Base-by-base conservation (phyloP, 352 stramenopile genomes). In the Phytophthora foliorum region DNA sequence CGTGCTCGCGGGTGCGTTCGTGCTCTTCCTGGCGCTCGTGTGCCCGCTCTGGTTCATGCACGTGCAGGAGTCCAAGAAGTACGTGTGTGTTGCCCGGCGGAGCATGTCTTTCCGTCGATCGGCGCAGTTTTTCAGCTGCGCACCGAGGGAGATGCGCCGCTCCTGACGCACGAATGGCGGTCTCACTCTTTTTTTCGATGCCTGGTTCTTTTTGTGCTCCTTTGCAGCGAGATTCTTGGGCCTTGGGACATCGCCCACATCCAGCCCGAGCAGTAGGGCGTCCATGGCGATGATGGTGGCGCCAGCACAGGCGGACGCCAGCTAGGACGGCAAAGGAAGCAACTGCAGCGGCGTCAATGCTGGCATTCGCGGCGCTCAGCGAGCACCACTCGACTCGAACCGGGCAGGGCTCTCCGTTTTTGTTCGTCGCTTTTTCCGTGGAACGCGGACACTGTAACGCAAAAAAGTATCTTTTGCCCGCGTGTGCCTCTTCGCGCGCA, bases 171-270 rank as follows among this genome's bases (percentile, higher is more conserved):
- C 27, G 46, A 48, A 29, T 49, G 38, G 36, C 36, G 39, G 16
- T 22, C 39, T 45, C 39, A 45, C 39, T 45, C 39, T 22, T 45
- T 9, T 9, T 45, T 22, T 45, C 39, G 17, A 22, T 45, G 39
- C n/a, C 36, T 54, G 46, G 72, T 51, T 62, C 71, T 67, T 57
- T 57, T 71, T 58, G 44, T 68, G 52, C 46, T 14, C 36, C 32
- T 7, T 53, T 51, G 27, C 54, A 95, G 88, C 58, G 81, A 95
- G 65, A 97, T 97, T 73, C 77, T 95, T 32, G 93, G 93, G 0
- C 93, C 93, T 2, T 98, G 93, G 93, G 93, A 98, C 61, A 97
- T 98, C 57, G 89, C 90, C 21, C 87, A 96, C 49, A 85, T 92
- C 69, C 78, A 92, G 57, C 81, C 81, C 22, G 77, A 91, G 65